Conservation (phyloP, 1,139 yeast genomes). For the Candida sanyaensis region DNA sequence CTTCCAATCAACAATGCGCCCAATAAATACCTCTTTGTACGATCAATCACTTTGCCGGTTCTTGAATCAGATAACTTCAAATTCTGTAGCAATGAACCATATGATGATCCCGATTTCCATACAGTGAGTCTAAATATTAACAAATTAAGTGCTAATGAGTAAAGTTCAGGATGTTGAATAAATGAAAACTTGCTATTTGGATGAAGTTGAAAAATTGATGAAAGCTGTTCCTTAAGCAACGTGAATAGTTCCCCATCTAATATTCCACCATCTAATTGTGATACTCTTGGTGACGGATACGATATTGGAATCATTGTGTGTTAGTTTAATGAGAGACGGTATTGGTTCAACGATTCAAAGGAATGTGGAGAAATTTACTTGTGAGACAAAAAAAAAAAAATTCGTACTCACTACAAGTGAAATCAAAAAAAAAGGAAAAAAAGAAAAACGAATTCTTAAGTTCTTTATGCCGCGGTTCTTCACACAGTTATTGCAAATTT, state of each 20-base stretch:
- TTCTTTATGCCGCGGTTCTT: neutral
- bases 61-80: conserved; percentile 45
- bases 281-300: conserved; percentile 63
- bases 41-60: conserved; percentile 37
- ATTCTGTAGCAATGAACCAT: conserved; percentile 75
- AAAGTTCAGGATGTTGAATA: conserved; percentile 54
- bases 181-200: conserved; percentile 40
- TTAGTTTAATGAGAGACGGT: neutral
- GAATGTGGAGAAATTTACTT: neutral
- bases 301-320: conserved; percentile 31
- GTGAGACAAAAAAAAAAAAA: too few relatives aligned
- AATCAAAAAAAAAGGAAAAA: too few relatives aligned
- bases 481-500: neutral
- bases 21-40: conserved; percentile 43
- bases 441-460: too few relatives aligned
- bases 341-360: neutral
- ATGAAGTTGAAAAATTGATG: conserved; percentile 39
- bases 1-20: conserved; percentile 54
- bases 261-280: conserved; percentile 69
- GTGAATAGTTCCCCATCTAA: conserved; percentile 59
- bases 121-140: conserved; percentile 67
- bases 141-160: conserved; percentile 56
- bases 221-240: conserved; percentile 43
- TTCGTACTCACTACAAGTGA: too few relatives aligned
- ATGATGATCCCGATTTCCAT: conserved; percentile 74